Conservation (phyloP, 768 basidiomycete species). For the Panaeolus papilionaceus region DNA sequence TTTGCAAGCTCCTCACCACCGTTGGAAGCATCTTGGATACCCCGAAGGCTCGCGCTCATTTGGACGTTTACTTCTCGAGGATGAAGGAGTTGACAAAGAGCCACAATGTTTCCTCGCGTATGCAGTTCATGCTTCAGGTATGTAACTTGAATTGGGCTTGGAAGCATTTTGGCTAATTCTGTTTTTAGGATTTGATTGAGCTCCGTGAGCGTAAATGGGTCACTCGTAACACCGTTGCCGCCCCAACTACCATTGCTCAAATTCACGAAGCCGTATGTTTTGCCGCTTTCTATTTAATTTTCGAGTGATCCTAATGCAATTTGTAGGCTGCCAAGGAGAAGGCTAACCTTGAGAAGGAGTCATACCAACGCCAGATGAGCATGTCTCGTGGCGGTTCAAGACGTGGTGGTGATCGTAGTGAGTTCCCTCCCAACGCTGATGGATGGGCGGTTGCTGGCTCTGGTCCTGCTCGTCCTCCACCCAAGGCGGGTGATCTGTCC, state of each 20-base stretch:
- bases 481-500: slow-evolving; percentile 86
- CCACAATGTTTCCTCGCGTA: slow-evolving; percentile 78
- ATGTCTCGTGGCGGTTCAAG: slow-evolving; percentile 94
- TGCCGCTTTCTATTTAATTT: slow-evolving; percentile 21
- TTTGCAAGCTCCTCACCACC: slow-evolving; percentile 91
- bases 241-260: slow-evolving; percentile 87
- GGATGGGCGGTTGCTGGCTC: slow-evolving; percentile 84
- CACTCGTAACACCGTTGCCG: slow-evolving; percentile 70
- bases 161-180: slow-evolving; percentile 17
- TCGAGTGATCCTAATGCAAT: neutral
- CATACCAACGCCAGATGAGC: slow-evolving; percentile 62
- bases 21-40: slow-evolving; percentile 87
- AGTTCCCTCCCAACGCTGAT: slow-evolving; percentile 68
- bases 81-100: slow-evolving; percentile 86
- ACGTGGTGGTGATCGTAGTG: slow-evolving; percentile 76
- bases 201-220: slow-evolving; percentile 86
- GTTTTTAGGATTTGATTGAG: slow-evolving; percentile 84
- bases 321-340: slow-evolving; percentile 83
- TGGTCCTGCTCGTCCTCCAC: slow-evolving; percentile 57
- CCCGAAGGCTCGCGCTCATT: slow-evolving; percentile 78
- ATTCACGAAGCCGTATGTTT: slow-evolving; percentile 80
- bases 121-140: slow-evolving; percentile 96
- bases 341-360: slow-evolving; percentile 66
- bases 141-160: slow-evolving; percentile 29
- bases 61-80: slow-evolving; percentile 92